These are phyloP conservation scores for Hanseniaspora clermontiae DNA, from an alignment of 805 yeast genomes.

Conservation along the genomic window DNA sequence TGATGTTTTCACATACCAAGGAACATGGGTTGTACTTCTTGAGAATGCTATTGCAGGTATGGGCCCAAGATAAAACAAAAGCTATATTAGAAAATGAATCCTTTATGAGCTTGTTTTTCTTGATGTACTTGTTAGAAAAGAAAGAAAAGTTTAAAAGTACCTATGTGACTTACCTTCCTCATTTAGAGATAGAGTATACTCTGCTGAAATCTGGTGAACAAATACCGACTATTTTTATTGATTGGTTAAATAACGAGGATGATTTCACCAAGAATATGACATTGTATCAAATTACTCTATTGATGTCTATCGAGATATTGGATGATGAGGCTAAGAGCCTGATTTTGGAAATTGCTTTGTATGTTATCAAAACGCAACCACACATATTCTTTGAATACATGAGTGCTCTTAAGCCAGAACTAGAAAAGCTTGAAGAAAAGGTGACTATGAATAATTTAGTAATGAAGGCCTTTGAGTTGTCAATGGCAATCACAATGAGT, in stretches of 20 bases:
- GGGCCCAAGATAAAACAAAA: constrained; percentile 33
- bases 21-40: constrained; percentile 37
- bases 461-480: constrained; percentile 26
- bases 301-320: constrained; percentile 25
- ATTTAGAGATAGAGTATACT: constrained; percentile 27
- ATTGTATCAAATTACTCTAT: constrained; percentile 27
- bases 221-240: constrained; percentile 30
- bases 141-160: constrained; percentile 29
- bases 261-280: constrained; percentile 25
- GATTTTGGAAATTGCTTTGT: constrained; percentile 25
- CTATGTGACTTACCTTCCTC: constrained; percentile 25
- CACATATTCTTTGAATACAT: constrained; percentile 25
- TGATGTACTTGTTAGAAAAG: constrained; percentile 28
- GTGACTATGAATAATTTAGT: constrained; percentile 26
- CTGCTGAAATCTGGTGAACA: constrained; percentile 25
- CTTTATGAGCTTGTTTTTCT: constrained; percentile 23
- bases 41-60: constrained; percentile 19
- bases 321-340: constrained; percentile 30
- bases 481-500: constrained; percentile 23
- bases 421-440: constrained; percentile 26
- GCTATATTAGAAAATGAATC: constrained; percentile 18
- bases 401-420: constrained; percentile 15
- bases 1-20: constrained; percentile 45
- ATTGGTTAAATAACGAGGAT: constrained; percentile 25
- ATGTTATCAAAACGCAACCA: constrained; percentile 27